Percentiles rank a stretch among this genome's conserved stretches.
phyloP scores from a whole-genome alignment of 2,329 filamentous ascomycete species.

The Aspergillus bombycis region DNA sequence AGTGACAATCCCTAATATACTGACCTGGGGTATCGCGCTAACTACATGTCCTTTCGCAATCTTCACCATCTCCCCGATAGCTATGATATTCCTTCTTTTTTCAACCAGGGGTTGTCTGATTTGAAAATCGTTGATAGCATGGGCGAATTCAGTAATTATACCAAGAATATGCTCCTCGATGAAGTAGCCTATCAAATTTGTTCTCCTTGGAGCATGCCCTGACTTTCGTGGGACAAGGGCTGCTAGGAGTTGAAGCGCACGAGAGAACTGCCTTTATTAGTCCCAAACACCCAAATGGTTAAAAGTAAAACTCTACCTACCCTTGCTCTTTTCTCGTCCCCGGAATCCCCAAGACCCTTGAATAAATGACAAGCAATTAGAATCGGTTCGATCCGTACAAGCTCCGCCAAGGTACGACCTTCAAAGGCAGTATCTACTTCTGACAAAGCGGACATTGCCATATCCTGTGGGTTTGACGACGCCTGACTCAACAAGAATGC shows the following conservation, averaged over 20 bases:
- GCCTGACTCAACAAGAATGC: conserved; percentile 61
- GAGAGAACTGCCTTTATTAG: conserved; percentile 44
- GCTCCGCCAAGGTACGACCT: conserved; percentile 64
- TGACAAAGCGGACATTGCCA: conserved; percentile 69
- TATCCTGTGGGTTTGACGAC: conserved; percentile 67
- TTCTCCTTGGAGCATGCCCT: conserved; percentile 51
- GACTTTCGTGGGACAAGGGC: conserved; percentile 55
- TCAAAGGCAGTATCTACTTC: conserved; percentile 73
- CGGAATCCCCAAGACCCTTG: conserved; percentile 73
- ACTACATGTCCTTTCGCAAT: conserved; percentile 73
- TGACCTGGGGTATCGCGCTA: conserved; percentile 81
- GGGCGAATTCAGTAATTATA: conserved; percentile 80
- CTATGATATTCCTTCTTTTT: conserved; percentile 75
- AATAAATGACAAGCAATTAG: conserved; percentile 78
- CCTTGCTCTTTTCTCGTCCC: conserved; percentile 53
- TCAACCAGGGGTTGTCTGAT: conserved; percentile 64
- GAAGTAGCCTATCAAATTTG: conserved; percentile 70
- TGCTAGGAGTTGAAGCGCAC: conserved; percentile 55
- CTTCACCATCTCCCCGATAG: conserved; percentile 84
- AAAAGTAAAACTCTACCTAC: conserved; percentile 50
- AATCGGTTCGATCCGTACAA: conserved; percentile 76
- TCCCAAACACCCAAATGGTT: background rate
- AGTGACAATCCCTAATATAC: conserved; percentile 26
- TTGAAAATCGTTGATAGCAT: conserved; percentile 71
- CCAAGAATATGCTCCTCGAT: conserved; percentile 83